These are phyloP conservation scores for Clonostachys solani DNA, from an alignment of 2,329 filamentous ascomycete genomes.

Conservation along the genomic window DNA sequence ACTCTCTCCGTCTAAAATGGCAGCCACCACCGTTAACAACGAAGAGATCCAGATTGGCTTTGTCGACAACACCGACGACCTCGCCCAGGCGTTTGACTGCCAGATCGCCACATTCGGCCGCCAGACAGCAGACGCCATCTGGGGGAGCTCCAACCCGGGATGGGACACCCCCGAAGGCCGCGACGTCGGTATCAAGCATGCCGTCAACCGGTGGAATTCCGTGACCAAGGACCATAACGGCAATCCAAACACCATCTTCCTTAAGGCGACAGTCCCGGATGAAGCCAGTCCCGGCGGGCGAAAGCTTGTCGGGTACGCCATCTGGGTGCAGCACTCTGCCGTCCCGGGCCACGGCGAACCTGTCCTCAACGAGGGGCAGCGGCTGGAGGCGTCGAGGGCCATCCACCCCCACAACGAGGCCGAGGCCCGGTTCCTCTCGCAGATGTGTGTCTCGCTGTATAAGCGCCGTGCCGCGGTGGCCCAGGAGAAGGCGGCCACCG, in stretches of 20 bases:
- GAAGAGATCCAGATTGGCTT: conserved; percentile 15
- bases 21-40: conserved; percentile 2
- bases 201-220: conserved; percentile 34
- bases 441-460: conserved; percentile 37
- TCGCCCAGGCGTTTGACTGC: conserved; percentile 15
- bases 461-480: conserved; percentile 34
- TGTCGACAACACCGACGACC: conserved; percentile 17
- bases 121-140: conserved; percentile 46
- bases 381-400: background rate
- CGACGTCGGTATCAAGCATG: conserved; percentile 22
- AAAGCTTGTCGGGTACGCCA: conserved; percentile 44
- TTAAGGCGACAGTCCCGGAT: conserved; percentile 31
- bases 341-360: conserved; percentile 41
- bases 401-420: conserved; percentile 33
- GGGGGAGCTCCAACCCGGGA: conserved; percentile 44
- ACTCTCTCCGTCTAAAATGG: too few species aligned
- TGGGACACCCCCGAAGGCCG: conserved; percentile 47
- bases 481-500: conserved; percentile 25
- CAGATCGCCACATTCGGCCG: conserved; percentile 35
- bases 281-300: background rate
- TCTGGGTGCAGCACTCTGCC: conserved; percentile 49
- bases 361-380: background rate
- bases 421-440: conserved; percentile 39
- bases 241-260: conserved; percentile 37
- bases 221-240: conserved; percentile 28